Base-by-base conservation (phyloP, 2,329 filamentous ascomycete genomes). In the Claviceps fusiformis region DNA sequence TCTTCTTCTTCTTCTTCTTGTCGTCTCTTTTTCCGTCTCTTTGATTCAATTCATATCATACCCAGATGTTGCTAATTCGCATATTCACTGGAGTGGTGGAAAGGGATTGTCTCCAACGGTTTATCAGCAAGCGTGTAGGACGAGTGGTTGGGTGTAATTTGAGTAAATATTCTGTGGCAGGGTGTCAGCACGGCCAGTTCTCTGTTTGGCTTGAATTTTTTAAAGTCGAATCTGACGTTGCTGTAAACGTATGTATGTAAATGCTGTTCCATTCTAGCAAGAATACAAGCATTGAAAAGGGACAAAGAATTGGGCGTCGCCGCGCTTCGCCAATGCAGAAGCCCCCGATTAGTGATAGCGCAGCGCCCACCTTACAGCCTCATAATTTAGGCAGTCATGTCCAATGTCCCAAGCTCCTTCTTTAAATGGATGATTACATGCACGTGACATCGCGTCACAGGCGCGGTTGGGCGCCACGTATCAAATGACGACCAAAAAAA, bases 361-460 rank as follows among this genome's bases (percentile, higher is more conserved):
- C 24, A 24, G 24, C 24, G 24, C 24, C 24, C 24, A 24, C 24
- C 24, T 24, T 24, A 24, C 24, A 24, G 24, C 24, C 24, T 24
- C 24, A 24, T 24, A 24, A 24, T 24, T 24, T 24, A 24, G 24
- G 24, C 24, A 24, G 24, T 2, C 24, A 24, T 24, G 24, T 24
- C 24, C 24, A 24, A 24, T 24, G 2, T 24, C 24, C 24, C 24
- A 24, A 24, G 24, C 24, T 24, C 24, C 24, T 24, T 24, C 24
- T 24, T 24, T 24, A 24, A 24, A 24, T 3, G 2, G 24, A 24
- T 24, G 24, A 3, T 24, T 24, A 24, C 2, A 3, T 24, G n/a
- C 65, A 68, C 65, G 65, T 67, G 65, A 62, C 50, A 53, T 13
- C 65, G 65, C 62, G 65, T 65, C 55, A 59, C 37, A 44, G 52